phyloP scores from a whole-genome alignment of 2,329 filamentous ascomycete species.

The Cercospora citrullina region DNA sequence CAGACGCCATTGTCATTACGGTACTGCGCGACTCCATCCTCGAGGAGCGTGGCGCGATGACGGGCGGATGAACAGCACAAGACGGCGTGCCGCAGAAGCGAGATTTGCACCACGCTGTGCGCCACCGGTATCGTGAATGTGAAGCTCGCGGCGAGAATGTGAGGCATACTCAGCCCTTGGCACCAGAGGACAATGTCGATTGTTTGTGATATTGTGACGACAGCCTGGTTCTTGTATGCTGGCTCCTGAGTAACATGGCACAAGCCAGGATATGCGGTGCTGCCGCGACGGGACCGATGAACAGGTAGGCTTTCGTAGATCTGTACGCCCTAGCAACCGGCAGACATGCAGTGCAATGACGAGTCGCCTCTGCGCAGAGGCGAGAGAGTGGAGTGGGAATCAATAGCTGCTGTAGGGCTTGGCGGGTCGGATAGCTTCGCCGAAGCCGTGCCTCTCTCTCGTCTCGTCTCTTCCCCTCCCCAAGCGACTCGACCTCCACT shows the following conservation, averaged over 20 bases:
- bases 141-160: constrained; percentile 5
- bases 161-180: constrained; percentile 4
- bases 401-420: background rate
- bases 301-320: background rate
- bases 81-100: constrained; percentile 1
- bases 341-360: constrained; percentile 3
- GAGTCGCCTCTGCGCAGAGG: background rate
- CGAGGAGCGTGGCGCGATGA: background rate
- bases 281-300: background rate
- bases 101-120: constrained; percentile 8
- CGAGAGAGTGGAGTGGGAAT: background rate
- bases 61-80: background rate
- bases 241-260: background rate
- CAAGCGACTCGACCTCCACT: background rate
- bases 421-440: background rate
- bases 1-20: background rate
- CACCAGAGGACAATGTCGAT: background rate
- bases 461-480: background rate
- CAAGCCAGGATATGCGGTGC: background rate
- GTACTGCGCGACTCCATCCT: background rate
- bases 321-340: constrained; percentile 3
- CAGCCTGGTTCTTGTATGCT: background rate
- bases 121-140: background rate
- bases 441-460: background rate
- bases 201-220: background rate